A percentile compares a stretch with the other conserved stretches of the same genome.
Conservation (phyloP, 1,139 yeast species). For the Sugiyamaella japonica region DNA sequence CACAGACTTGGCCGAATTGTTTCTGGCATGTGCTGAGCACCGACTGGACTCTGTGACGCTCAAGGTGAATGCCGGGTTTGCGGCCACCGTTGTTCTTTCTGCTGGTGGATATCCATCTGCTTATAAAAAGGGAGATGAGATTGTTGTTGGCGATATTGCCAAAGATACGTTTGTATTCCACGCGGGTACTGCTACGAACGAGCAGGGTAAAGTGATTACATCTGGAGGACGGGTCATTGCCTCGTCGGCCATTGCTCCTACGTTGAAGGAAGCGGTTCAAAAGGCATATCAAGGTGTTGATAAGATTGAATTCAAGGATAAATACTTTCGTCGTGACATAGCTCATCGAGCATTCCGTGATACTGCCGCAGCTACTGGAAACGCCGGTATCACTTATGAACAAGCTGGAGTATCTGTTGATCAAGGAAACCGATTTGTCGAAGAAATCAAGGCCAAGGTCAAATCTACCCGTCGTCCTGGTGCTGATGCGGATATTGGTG, state of each 20-base stretch:
- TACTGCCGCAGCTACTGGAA: background rate
- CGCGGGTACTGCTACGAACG: conserved; percentile 75
- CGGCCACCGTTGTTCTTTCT: conserved; percentile 92
- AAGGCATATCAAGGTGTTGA: conserved; percentile 85
- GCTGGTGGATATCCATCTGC: conserved; percentile 97
- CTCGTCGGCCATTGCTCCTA: conserved; percentile 77
- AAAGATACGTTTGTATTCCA: conserved; percentile 79
- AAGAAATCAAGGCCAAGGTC: conserved; percentile 85
- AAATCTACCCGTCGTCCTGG: conserved; percentile 96
- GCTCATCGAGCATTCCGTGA: conserved; percentile 85
- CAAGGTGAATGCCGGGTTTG: conserved; percentile 59
- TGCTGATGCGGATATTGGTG: conserved; percentile 97
- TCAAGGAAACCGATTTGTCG: conserved; percentile 86
- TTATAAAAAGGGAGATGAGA: conserved; percentile 83
- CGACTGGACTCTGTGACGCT: conserved; percentile 83
- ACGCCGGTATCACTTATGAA: conserved; percentile 64
- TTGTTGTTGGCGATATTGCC: conserved; percentile 50
- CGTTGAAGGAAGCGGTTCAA: conserved; percentile 77
- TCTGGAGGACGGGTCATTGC: conserved; percentile 98
- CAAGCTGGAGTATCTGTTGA: conserved; percentile 98
- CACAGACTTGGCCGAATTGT: conserved; percentile 87
- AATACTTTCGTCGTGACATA: conserved; percentile 87
- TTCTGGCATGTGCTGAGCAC: conserved; percentile 93
- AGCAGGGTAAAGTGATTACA: conserved; percentile 69
- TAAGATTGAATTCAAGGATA: conserved; percentile 66